Evolutionary conservation across 148 eudicot species (phyloP).

Genomic region (Selenicereus undatus): DNA sequence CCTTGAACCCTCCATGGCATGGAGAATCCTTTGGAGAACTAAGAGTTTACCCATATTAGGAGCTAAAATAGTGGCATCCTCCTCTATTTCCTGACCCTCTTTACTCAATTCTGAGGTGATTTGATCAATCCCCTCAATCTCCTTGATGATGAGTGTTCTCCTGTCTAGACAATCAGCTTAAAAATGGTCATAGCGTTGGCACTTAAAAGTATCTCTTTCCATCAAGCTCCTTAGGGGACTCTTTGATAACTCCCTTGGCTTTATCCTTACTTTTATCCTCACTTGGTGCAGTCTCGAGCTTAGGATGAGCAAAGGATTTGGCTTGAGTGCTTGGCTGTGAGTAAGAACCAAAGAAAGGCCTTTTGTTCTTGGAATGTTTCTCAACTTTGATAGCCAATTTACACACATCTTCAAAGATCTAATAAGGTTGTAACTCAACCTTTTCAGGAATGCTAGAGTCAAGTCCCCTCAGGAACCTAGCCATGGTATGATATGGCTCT

Average conservation of each 20-base stretch:
- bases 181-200: too few species aligned
- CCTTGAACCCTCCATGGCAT: background rate
- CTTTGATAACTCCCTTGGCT: background rate
- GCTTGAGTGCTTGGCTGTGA: too few species aligned
- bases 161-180: too few species aligned
- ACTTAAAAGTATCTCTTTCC: too few species aligned
- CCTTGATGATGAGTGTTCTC: too few species aligned
- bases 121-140: background rate
- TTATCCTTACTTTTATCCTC: background rate
- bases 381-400: background rate
- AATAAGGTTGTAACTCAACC: background rate
- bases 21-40: background rate
- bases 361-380: background rate
- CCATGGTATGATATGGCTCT: background rate
- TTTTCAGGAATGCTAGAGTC: background rate
- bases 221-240: too few species aligned
- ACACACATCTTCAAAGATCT: background rate
- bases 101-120: background rate
- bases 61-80: background rate
- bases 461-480: background rate
- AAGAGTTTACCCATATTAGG: background rate
- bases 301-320: background rate
- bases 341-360: too few species aligned
- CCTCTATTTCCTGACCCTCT: background rate
- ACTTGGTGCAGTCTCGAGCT: background rate